Percentiles rank a stretch among this genome's conserved stretches.
These are phyloP conservation scores for Colletotrichum gloeosporioides DNA, from an alignment of 2,329 filamentous ascomycete genomes.

Conservation along the genomic window DNA sequence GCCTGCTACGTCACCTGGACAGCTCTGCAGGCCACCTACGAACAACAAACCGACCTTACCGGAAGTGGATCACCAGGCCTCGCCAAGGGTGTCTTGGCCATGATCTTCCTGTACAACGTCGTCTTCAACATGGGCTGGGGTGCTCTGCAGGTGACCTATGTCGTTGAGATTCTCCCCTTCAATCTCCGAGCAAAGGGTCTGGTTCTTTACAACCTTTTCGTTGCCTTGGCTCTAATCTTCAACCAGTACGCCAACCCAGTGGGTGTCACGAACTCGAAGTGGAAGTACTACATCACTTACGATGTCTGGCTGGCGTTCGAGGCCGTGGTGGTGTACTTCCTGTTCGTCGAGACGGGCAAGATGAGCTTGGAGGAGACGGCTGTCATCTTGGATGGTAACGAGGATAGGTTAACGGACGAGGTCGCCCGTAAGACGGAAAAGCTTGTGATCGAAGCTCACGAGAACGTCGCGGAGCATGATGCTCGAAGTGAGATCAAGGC, in stretches of 20 bases:
- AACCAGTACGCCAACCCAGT: conserved; percentile 17
- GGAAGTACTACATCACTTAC: conserved; percentile 45
- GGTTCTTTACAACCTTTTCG: conserved; percentile 30
- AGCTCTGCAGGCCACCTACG: conserved; percentile 18
- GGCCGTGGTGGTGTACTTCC: conserved; percentile 16
- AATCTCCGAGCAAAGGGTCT: conserved; percentile 35
- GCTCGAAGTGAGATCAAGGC: not conserved
- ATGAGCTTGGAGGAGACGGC: conserved; percentile 22
- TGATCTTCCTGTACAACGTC: conserved; percentile 38
- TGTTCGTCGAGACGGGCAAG: conserved; percentile 22
- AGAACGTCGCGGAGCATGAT: not conserved
- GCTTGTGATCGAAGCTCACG: not conserved
- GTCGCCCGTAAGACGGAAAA: conserved; percentile 19
- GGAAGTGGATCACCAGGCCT: conserved; percentile 4
- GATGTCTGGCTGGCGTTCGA: conserved; percentile 17
- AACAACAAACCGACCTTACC: conserved; percentile 24
- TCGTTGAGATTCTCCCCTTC: conserved; percentile 48
- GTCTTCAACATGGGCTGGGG: conserved; percentile 42
- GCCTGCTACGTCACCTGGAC: conserved; percentile 23
- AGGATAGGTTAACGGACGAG: conserved; percentile 15
- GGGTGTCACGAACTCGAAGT: conserved; percentile 24
- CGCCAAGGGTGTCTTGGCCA: conserved; percentile 31
- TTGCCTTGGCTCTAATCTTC: conserved; percentile 21
- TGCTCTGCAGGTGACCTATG: conserved; percentile 46
- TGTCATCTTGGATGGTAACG: conserved; percentile 14